Evolutionary conservation across 805 yeast genomes (phyloP).

Genomic region (Cyberlindnera subsufficiens): DNA sequence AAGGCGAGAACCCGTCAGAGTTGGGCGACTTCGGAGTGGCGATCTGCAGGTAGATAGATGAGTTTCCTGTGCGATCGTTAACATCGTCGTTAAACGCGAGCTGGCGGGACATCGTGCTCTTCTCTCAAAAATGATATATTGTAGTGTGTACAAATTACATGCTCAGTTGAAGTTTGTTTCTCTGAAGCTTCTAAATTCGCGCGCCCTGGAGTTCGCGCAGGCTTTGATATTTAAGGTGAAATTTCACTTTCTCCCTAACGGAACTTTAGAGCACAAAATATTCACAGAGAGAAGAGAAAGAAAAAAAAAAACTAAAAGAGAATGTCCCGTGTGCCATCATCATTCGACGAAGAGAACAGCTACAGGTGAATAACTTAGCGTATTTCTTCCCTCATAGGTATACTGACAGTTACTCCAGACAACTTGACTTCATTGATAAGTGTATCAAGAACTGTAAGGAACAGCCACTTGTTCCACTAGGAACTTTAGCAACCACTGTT

Average conservation of each 20-base stretch:
- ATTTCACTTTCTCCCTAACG: too few relatives aligned
- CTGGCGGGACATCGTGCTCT: background rate
- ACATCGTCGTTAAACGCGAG: background rate
- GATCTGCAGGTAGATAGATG: slow-evolving; percentile 27
- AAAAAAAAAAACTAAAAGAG: background rate
- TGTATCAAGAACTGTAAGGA: slow-evolving; percentile 62
- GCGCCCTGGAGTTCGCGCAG: too few relatives aligned
- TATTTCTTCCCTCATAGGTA: background rate
- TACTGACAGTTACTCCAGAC: slow-evolving; percentile 20
- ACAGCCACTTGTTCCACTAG: slow-evolving; percentile 87
- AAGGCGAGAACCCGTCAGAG: slow-evolving; percentile 27
- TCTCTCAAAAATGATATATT: background rate
- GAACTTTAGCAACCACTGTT: slow-evolving; percentile 69
- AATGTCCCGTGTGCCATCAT: slow-evolving; percentile 30
- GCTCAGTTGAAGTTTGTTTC: too few relatives aligned
- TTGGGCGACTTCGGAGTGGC: slow-evolving; percentile 40
- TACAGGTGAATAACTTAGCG: slow-evolving; percentile 15
- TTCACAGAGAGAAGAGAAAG: too few relatives aligned
- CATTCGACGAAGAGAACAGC: slow-evolving; percentile 27
- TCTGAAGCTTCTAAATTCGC: too few relatives aligned
- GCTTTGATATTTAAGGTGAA: too few relatives aligned
- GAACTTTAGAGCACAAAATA: too few relatives aligned
- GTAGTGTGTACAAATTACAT: too few relatives aligned
- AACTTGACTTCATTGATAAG: slow-evolving; percentile 47
- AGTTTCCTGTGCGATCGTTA: background rate